These are phyloP conservation scores for Musa balbisiana DNA, from an alignment of 202 grass and related monocot genomes.

Conservation along the genomic window DNA sequence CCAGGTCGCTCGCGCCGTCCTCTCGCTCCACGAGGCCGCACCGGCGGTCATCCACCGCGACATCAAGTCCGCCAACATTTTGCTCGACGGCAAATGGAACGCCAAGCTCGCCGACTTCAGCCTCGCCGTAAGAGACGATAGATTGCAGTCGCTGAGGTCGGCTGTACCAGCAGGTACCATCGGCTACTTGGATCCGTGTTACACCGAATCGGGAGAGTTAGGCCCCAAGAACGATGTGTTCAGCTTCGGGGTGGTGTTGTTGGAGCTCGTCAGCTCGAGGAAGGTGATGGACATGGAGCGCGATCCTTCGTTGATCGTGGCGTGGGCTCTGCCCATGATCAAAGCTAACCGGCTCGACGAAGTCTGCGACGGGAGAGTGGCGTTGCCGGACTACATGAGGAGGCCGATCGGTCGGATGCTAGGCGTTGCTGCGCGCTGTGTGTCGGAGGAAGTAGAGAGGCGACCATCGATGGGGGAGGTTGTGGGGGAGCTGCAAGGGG, in stretches of 20 bases:
- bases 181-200: constrained; percentile 87
- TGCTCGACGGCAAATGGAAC: constrained; percentile 54
- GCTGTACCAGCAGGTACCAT: constrained; percentile 65
- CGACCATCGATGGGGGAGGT: constrained; percentile 67
- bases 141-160: background rate
- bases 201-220: constrained; percentile 52
- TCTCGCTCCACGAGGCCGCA: constrained; percentile 45
- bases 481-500: constrained; percentile 47
- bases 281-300: constrained; percentile 79
- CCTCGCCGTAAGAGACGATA: constrained; percentile 48
- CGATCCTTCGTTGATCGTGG: constrained; percentile 59
- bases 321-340: constrained; percentile 56
- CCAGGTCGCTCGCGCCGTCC: constrained; percentile 60
- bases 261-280: constrained; percentile 88
- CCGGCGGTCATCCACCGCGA: constrained; percentile 65
- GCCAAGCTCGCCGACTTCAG: constrained; percentile 79
- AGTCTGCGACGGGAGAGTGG: constrained; percentile 49
- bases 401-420: constrained; percentile 31
- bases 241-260: constrained; percentile 84
- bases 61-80: constrained; percentile 79
- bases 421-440: constrained; percentile 48
- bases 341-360: constrained; percentile 13
- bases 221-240: constrained; percentile 89
- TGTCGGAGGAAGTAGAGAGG: constrained; percentile 42
- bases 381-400: constrained; percentile 14